Percentiles rank a stretch among this genome's conserved stretches.
phyloP scores from a whole-genome alignment of 2,329 filamentous ascomycete genomes.

The Fusarium temperatum region DNA sequence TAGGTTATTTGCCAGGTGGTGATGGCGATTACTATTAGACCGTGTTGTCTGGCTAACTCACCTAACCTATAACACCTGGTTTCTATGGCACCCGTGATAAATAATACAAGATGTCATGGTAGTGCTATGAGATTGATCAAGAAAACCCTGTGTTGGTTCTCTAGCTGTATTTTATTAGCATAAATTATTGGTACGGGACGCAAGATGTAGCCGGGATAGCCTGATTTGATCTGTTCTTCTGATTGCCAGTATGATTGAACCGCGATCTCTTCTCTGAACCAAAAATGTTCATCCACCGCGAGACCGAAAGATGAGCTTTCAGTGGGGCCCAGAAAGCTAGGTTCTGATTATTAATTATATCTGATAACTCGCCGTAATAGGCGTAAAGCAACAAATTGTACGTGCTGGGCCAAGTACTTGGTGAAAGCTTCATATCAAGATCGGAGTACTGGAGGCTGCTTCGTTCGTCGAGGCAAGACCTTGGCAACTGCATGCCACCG shows the following conservation, averaged over 20 bases:
- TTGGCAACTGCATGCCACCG: not conserved
- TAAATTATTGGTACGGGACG: accelerated
- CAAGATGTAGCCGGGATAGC: accelerated
- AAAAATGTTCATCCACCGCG: accelerated
- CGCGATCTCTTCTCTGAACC: not conserved
- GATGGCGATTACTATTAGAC: not conserved
- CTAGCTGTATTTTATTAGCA: accelerated
- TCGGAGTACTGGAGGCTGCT: not conserved
- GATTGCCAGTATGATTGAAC: too few species aligned
- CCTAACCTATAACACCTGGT: not conserved
- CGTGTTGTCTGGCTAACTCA: accelerated
- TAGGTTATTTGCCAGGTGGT: not conserved
- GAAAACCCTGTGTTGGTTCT: accelerated
- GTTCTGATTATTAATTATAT: accelerated
- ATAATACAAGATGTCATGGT: accelerated
- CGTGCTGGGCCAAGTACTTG: not conserved
- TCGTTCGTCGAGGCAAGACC: not conserved
- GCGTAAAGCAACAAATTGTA: not conserved
- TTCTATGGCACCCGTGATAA: not conserved
- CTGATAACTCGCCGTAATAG: accelerated
- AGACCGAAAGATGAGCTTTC: not conserved
- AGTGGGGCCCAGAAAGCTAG: not conserved
- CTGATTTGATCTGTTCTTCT: too few species aligned
- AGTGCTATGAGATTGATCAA: not conserved
- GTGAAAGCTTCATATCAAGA: not conserved